Percentiles rank a stretch among this genome's conserved stretches.
These are phyloP conservation scores for Quercus engelmannii DNA, from an alignment of 306 rosid species.

Conservation along the genomic window DNA sequence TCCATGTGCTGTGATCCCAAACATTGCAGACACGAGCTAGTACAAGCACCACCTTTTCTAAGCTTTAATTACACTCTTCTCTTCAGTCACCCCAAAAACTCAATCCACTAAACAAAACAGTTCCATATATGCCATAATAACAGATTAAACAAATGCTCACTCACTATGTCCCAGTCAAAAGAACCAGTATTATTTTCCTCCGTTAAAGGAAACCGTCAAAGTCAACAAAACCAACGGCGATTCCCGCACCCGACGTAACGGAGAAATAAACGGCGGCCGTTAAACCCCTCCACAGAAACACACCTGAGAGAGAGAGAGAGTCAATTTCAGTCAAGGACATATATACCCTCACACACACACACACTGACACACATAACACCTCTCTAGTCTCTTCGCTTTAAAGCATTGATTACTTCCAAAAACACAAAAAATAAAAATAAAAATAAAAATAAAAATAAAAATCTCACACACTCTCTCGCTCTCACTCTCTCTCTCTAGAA, in stretches of 20 bases:
- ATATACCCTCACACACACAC: slow-evolving; percentile 13
- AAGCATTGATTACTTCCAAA: background rate
- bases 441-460: background rate
- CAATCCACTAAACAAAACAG: too few species aligned
- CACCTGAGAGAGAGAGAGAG: slow-evolving; percentile 36
- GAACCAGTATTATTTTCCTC: background rate
- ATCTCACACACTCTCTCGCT: background rate
- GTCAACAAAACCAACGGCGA: slow-evolving; percentile 18
- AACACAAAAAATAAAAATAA: background rate
- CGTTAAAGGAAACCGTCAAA: slow-evolving; percentile 20
- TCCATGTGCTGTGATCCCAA: too few species aligned
- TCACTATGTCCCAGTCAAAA: too few species aligned
- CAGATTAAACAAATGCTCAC: too few species aligned
- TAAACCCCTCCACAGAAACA: slow-evolving; percentile 18
- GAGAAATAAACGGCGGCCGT: slow-evolving; percentile 32
- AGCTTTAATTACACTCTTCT: too few species aligned
- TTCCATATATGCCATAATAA: too few species aligned
- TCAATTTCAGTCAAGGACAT: slow-evolving; percentile 72
- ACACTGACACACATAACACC: background rate
- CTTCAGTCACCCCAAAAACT: too few species aligned
- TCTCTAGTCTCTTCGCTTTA: slow-evolving; percentile 1
- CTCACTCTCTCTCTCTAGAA: slow-evolving; percentile 12
- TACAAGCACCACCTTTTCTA: too few species aligned
- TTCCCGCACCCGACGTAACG: slow-evolving; percentile 14
- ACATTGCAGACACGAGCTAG: too few species aligned